These are phyloP conservation scores for Yamadazyma blattariae DNA, from an alignment of 1,139 yeast genomes.

Conservation along the genomic window DNA sequence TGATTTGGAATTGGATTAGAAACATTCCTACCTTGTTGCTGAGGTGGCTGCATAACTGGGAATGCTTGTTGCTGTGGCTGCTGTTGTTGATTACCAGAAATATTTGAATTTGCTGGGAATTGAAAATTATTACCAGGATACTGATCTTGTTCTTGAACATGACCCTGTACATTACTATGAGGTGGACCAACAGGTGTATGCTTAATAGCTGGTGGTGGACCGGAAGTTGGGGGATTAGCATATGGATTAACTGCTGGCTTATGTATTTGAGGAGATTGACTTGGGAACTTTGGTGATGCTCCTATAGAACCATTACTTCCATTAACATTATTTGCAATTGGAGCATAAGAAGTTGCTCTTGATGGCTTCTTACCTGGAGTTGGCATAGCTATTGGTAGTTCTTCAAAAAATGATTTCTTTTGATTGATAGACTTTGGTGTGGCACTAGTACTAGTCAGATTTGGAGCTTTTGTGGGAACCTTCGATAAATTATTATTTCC, in stretches of 20 bases:
- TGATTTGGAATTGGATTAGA: slow-evolving; percentile 9
- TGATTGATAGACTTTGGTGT: slow-evolving; percentile 12
- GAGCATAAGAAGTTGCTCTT: slow-evolving; percentile 20
- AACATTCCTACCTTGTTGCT: slow-evolving; percentile 4
- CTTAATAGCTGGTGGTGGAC: background rate
- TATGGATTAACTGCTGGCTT: slow-evolving; percentile 18
- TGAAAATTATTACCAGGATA: background rate
- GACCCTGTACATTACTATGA: background rate
- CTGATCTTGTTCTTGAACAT: slow-evolving; percentile 1
- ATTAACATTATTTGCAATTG: background rate
- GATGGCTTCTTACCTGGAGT: slow-evolving; percentile 23
- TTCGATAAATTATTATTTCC: slow-evolving; percentile 1
- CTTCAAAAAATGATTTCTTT: slow-evolving; percentile 52
- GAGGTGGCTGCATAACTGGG: slow-evolving; percentile 5
- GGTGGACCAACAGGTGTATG: background rate
- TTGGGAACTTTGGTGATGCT: slow-evolving; percentile 8
- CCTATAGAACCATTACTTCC: background rate
- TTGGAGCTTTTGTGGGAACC: slow-evolving; percentile 8
- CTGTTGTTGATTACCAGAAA: background rate
- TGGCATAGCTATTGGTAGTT: slow-evolving; percentile 40
- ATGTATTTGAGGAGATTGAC: slow-evolving; percentile 10
- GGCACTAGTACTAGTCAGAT: slow-evolving; percentile 5
- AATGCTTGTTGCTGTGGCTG: background rate
- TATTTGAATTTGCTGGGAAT: slow-evolving; percentile 1
- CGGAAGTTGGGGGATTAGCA: slow-evolving; percentile 6